Conservation (phyloP, 2,329 filamentous ascomycete species). For the Botrytis byssoidea region DNA sequence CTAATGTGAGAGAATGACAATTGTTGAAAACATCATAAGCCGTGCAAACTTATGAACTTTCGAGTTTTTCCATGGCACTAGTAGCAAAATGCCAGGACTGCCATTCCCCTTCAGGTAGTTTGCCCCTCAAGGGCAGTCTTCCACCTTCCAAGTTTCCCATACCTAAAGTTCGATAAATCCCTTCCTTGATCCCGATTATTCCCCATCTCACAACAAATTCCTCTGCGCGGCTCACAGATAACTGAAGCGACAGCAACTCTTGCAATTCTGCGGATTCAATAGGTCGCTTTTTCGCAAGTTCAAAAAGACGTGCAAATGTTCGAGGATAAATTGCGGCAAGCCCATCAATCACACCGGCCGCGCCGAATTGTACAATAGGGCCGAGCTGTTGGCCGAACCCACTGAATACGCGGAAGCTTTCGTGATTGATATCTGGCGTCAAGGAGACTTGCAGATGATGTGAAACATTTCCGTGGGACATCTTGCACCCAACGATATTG, state of each 20-base stretch:
- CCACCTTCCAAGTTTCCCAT: constrained; percentile 57
- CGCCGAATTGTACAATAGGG: constrained; percentile 14
- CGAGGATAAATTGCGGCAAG: constrained; percentile 62
- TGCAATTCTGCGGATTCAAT: constrained; percentile 43
- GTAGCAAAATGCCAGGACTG: constrained; percentile 13
- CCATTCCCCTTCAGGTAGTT: constrained; percentile 54
- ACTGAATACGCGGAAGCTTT: constrained; percentile 57
- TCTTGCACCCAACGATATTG: constrained; percentile 66
- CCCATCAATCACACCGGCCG: constrained; percentile 57
- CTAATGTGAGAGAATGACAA: background rate
- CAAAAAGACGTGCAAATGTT: constrained; percentile 55
- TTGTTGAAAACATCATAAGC: background rate
- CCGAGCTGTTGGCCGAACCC: constrained; percentile 33
- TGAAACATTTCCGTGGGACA: constrained; percentile 64
- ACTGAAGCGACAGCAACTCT: constrained; percentile 53
- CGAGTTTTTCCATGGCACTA: background rate
- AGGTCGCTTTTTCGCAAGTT: constrained; percentile 43
- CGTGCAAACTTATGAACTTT: background rate
- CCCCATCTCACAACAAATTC: constrained; percentile 58
- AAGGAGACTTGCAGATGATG: constrained; percentile 58
- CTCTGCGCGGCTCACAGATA: constrained; percentile 57
- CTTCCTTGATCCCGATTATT: constrained; percentile 59
- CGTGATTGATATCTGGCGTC: constrained; percentile 56
- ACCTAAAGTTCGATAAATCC: constrained; percentile 52
- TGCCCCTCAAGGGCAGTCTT: constrained; percentile 55